Evolutionary conservation across 1,284 basidiomycete genomes (phyloP).

Genomic region (Somion occarium): DNA sequence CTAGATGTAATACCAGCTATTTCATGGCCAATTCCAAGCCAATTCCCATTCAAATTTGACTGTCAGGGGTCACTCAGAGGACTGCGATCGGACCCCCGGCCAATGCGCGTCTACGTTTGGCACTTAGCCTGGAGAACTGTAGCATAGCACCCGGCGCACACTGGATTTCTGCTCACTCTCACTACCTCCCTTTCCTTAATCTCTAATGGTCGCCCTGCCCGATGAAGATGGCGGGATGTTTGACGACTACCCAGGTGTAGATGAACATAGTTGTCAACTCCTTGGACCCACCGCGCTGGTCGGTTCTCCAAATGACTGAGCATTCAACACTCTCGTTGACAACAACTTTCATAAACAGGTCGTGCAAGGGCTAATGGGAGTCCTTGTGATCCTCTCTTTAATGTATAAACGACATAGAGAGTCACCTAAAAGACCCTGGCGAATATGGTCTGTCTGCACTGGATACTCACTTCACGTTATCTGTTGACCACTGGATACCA

Average conservation of each 20-base stretch:
- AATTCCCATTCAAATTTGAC: too few relatives aligned
- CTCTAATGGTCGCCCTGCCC: neutral
- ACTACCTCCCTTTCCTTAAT: neutral
- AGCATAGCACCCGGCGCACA: too few relatives aligned
- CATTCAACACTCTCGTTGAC: slow-evolving; percentile 4
- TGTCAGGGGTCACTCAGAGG: too few relatives aligned
- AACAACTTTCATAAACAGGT: slow-evolving; percentile 35
- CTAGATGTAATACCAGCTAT: too few relatives aligned
- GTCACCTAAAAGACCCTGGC: slow-evolving; percentile 82
- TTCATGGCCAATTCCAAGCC: too few relatives aligned
- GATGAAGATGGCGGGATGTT: slow-evolving; percentile 2
- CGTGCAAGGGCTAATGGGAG: slow-evolving; percentile 82
- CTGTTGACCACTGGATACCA: neutral
- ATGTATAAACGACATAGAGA: slow-evolving; percentile 89
- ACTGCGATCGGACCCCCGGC: too few relatives aligned
- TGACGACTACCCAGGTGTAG: slow-evolving; percentile 14
- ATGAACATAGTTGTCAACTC: slow-evolving; percentile 24
- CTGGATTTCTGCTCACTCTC: too few relatives aligned
- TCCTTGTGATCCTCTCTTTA: slow-evolving; percentile 81
- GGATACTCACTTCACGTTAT: neutral
- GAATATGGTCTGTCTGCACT: slow-evolving; percentile 68
- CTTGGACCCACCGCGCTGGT: slow-evolving; percentile 31
- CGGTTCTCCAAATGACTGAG: slow-evolving; percentile 9
- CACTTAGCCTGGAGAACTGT: too few relatives aligned
- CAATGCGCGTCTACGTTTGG: too few relatives aligned